Percentiles rank a stretch among this genome's conserved stretches.
Conservation (phyloP, 257 asterid species). For the Petrea volubilis region DNA sequence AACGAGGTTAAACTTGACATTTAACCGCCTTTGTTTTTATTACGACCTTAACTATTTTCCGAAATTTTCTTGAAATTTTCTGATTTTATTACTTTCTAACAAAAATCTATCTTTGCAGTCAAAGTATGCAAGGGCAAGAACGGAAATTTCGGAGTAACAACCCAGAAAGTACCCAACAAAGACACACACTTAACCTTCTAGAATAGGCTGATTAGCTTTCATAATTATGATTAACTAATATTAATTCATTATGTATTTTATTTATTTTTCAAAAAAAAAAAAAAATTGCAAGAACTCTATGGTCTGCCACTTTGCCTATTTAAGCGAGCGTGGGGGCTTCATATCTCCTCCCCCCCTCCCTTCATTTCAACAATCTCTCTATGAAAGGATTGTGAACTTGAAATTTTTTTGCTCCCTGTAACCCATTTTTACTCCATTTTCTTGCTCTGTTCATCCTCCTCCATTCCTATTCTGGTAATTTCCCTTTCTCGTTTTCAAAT, state of each 20-base stretch:
- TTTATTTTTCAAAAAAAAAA: background rate
- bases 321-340: slow-evolving; percentile 33
- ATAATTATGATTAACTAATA: background rate
- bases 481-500: slow-evolving; percentile 7
- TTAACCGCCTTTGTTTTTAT: background rate
- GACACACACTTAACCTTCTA: background rate
- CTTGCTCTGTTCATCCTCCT: slow-evolving; percentile 27
- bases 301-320: slow-evolving; percentile 39
- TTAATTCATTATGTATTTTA: background rate
- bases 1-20: slow-evolving; percentile 12
- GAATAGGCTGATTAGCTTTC: slow-evolving; percentile 11
- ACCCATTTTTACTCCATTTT: background rate
- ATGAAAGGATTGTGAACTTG: slow-evolving; percentile 9
- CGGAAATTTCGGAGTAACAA: background rate
- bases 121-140: slow-evolving; percentile 2
- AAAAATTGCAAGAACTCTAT: slow-evolving; percentile 14
- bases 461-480: slow-evolving; percentile 43
- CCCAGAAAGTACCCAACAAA: slow-evolving; percentile 11
- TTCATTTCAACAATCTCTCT: slow-evolving; percentile 31
- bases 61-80: background rate
- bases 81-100: background rate
- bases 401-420: slow-evolving; percentile 11
- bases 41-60: background rate
- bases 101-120: background rate
- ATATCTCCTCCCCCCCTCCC: slow-evolving; percentile 42